A percentile compares a stretch with the other conserved stretches of the same genome.
Conservation (phyloP, 2,329 filamentous ascomycete genomes). For the Trichoderma sp. region DNA sequence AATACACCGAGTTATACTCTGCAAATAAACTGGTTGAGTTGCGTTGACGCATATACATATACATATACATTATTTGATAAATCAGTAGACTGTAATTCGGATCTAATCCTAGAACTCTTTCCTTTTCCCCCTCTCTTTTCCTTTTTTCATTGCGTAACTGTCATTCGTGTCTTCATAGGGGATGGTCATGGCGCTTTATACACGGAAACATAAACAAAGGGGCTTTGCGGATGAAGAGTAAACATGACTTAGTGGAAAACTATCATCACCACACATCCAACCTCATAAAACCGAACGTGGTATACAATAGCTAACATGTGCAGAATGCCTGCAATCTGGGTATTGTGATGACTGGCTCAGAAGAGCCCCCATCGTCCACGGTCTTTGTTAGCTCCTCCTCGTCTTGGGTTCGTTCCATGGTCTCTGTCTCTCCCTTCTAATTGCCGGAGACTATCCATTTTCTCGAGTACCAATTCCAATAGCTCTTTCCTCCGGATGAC, state of each 20-base stretch:
- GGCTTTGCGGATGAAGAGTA: neutral
- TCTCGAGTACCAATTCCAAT: conserved; percentile 87
- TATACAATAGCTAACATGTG: neutral
- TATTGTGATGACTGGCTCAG: conserved; percentile 32
- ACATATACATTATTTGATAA: neutral
- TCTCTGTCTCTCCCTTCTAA: conserved; percentile 75
- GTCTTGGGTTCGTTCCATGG: conserved; percentile 33
- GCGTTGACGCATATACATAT: neutral
- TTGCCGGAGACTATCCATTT: conserved; percentile 89
- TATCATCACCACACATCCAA: conserved; percentile 9
- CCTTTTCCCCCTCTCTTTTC: neutral
- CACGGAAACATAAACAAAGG: neutral
- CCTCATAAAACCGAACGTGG: neutral
- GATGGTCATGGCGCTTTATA: neutral
- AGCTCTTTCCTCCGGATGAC: conserved; percentile 90
- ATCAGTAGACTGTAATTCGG: neutral
- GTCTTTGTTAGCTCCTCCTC: conserved; percentile 42
- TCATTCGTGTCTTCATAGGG: neutral
- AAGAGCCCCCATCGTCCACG: conserved; percentile 54
- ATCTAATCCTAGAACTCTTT: neutral
- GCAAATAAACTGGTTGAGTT: neutral
- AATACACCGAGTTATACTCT: neutral
- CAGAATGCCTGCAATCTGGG: neutral
- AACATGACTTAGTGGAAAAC: conserved; percentile 1
- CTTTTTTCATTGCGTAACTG: neutral